phyloP scores from a whole-genome alignment of 495 filamentous ascomycete genomes.

The Penicillium angulare region DNA sequence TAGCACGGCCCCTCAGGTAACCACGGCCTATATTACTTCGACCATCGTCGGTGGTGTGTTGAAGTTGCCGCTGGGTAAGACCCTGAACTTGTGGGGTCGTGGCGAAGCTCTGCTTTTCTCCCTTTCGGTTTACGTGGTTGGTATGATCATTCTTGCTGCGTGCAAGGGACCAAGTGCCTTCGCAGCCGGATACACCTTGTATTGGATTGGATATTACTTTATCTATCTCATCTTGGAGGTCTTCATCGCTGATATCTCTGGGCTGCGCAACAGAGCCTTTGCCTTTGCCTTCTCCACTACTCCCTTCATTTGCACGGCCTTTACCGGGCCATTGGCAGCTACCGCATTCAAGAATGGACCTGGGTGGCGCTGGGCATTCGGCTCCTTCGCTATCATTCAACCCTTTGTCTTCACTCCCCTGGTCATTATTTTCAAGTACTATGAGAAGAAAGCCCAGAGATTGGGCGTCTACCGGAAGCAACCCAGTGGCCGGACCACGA shows the following conservation, averaged over 20 bases:
- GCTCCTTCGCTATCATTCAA: constrained; percentile 58
- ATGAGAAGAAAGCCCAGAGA: constrained; percentile 58
- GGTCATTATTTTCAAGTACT: constrained; percentile 51
- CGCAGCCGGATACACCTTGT: constrained; percentile 53
- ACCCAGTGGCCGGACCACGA: constrained; percentile 44
- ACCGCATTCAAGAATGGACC: constrained; percentile 47
- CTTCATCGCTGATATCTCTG: constrained; percentile 67
- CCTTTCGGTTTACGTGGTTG: constrained; percentile 36
- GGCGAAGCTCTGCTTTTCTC: constrained; percentile 50
- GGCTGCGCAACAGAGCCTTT: constrained; percentile 60
- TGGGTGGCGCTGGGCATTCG: constrained; percentile 63
- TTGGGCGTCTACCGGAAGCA: constrained; percentile 35
- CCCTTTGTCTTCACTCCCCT: constrained; percentile 57
- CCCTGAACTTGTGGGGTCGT: constrained; percentile 65
- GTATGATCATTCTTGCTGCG: constrained; percentile 49
- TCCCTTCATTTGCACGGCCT: constrained; percentile 62
- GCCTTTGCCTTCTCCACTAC: constrained; percentile 62
- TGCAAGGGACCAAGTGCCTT: constrained; percentile 47
- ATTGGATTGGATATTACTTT: constrained; percentile 58
- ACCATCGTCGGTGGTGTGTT: constrained; percentile 61
- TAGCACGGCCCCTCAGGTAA: constrained; percentile 29
- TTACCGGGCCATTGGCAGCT: constrained; percentile 34
- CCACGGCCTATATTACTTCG: constrained; percentile 35
- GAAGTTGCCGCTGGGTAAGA: constrained; percentile 65
- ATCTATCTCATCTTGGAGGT: constrained; percentile 56